Conservation (phyloP, 148 eudicot species). For the Camellia japonica region DNA sequence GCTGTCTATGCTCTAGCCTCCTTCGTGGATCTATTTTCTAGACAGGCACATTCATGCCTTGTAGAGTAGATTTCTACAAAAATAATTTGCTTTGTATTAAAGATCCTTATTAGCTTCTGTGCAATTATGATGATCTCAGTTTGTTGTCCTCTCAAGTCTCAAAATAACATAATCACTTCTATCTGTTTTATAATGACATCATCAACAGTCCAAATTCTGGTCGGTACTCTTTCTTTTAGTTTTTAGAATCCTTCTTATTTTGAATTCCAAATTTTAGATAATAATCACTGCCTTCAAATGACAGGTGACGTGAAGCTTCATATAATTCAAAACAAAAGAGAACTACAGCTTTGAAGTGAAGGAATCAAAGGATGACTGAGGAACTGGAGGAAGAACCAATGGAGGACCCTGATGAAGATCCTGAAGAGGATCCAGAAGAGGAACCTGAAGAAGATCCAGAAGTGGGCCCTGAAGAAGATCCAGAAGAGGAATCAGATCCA, state of each 20-base stretch:
- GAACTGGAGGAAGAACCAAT: neutral
- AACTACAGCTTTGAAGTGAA: neutral
- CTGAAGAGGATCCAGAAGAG: constrained; percentile 16
- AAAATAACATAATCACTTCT: neutral
- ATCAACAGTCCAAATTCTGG: neutral
- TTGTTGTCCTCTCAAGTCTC: neutral
- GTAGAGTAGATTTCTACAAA: neutral
- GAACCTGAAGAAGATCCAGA: constrained; percentile 17
- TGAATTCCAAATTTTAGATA: neutral
- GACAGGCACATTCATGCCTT: neutral
- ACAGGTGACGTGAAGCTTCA: constrained; percentile 4
- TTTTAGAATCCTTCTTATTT: neutral
- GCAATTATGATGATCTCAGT: neutral
- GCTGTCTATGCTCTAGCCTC: too few species aligned
- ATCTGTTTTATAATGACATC: too few species aligned
- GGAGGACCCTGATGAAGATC: constrained; percentile 9
- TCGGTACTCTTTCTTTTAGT: neutral
- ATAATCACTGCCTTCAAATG: neutral
- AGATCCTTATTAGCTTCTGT: neutral
- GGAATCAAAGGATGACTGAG: constrained; percentile 8
- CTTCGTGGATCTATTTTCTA: neutral
- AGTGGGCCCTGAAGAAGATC: constrained; percentile 22
- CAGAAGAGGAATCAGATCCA: constrained; percentile 1
- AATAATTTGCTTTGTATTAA: neutral
- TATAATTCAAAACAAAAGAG: neutral